Evolutionary conservation across 1,284 basidiomycete genomes (phyloP).

Genomic region (Phellopilus nigrolimitatus): DNA sequence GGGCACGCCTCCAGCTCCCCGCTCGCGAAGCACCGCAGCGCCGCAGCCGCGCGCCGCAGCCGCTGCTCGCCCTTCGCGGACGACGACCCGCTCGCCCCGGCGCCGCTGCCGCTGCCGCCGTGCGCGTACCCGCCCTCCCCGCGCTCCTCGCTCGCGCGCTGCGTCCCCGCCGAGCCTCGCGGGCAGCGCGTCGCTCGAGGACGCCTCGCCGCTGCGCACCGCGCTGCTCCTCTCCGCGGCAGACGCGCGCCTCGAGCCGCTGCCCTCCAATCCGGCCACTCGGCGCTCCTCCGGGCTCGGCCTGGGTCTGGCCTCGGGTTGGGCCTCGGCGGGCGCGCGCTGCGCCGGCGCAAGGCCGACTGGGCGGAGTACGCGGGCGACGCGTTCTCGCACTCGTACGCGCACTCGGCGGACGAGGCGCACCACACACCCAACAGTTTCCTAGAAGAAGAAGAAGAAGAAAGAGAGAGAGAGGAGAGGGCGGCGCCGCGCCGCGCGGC

Average conservation of each 20-base stretch:
- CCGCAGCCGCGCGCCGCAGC: background rate
- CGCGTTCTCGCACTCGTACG: background rate
- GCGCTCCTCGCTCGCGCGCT: background rate
- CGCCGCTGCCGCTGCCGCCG: background rate
- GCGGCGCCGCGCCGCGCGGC: too few relatives aligned
- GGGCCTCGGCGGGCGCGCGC: background rate
- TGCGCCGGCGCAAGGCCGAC: constrained; percentile 6
- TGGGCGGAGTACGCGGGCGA: constrained; percentile 14
- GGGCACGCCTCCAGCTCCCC: background rate
- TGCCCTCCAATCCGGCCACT: background rate
- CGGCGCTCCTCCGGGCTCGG: background rate
- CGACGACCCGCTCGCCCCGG: constrained; percentile 3
- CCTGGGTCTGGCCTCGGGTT: background rate
- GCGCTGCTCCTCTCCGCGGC: background rate
- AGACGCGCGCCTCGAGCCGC: background rate
- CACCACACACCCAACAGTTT: background rate
- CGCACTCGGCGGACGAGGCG: background rate
- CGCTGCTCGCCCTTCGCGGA: constrained; percentile 5
- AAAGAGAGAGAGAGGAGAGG: too few relatives aligned
- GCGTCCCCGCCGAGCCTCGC: background rate
- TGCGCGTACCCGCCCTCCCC: background rate
- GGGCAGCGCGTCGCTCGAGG: background rate
- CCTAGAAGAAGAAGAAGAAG: background rate
- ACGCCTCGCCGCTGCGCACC: background rate
- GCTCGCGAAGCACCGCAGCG: background rate